These are phyloP conservation scores for Chlamydomonas urium DNA, from an alignment of 139 green algal genomes.

Conservation along the genomic window DNA sequence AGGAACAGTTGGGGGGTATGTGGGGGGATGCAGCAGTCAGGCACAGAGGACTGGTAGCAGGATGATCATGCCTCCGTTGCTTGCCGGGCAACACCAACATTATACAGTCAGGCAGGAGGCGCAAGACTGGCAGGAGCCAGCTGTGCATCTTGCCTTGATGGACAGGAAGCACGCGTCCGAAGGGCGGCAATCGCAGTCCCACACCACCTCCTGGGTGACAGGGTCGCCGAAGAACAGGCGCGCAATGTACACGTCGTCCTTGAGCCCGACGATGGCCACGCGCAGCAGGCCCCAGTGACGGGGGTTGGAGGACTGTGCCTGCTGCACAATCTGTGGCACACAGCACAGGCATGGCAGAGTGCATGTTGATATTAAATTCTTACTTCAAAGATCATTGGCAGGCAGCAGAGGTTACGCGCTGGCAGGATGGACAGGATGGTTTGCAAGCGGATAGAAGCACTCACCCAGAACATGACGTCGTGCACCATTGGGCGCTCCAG, in stretches of 20 bases:
- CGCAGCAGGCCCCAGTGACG: constrained; percentile 57
- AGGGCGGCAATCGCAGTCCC: constrained; percentile 73
- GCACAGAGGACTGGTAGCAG: no score
- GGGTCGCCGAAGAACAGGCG: constrained; percentile 72
- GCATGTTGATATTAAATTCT: constrained; percentile 7
- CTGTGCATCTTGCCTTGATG: constrained; percentile 39
- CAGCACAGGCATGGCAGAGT: background rate
- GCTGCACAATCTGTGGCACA: constrained; percentile 48
- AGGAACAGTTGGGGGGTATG: no score
- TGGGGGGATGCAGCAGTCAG: no score
- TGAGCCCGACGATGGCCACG: constrained; percentile 60
- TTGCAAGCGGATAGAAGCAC: background rate
- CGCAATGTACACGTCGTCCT: constrained; percentile 48
- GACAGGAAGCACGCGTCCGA: constrained; percentile 64
- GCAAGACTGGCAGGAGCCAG: background rate
- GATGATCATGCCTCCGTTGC: no score
- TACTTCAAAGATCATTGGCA: background rate
- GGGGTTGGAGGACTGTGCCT: constrained; percentile 45
- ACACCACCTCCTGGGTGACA: constrained; percentile 49
- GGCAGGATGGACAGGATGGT: background rate
- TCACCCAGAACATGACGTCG: constrained; percentile 46
- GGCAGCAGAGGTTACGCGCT: background rate
- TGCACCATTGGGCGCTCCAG: constrained; percentile 38
- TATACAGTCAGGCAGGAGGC: no score
- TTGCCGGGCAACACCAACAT: no score